A percentile compares a stretch with the other conserved stretches of the same genome.
These are phyloP conservation scores for Basidiobolus meristosporus DNA, from an alignment of 371 early-diverging fungal genomes.

Conservation along the genomic window DNA sequence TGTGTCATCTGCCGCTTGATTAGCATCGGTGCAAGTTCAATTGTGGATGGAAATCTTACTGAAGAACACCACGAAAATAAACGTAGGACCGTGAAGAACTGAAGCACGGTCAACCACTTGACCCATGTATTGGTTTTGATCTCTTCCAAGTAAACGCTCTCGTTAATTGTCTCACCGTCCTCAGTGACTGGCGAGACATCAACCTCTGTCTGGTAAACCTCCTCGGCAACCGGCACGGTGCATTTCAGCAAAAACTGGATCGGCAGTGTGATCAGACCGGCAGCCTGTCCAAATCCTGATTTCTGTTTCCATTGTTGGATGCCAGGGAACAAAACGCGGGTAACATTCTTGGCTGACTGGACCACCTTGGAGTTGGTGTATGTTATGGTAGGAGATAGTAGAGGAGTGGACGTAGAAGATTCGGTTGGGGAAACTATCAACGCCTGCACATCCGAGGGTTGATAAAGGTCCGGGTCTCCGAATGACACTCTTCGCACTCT, in stretches of 20 bases:
- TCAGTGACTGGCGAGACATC: not conserved
- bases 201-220: slow-evolving; percentile 7
- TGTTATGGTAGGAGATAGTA: slow-evolving; percentile 1
- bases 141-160: slow-evolving; percentile 5
- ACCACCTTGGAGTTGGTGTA: not conserved
- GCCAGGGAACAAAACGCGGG: slow-evolving; percentile 21
- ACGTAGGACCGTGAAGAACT: slow-evolving; percentile 14
- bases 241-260: slow-evolving; percentile 22
- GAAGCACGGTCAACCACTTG: slow-evolving; percentile 21
- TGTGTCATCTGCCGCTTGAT: slow-evolving; percentile 2
- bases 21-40: not conserved
- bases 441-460: not conserved
- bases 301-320: slow-evolving; percentile 23
- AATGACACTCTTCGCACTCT: not conserved
- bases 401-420: not conserved
- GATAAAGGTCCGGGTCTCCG: not conserved
- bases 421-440: not conserved
- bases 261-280: slow-evolving; percentile 24
- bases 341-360: not conserved
- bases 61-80: slow-evolving; percentile 12
- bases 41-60: slow-evolving; percentile 1
- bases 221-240: slow-evolving; percentile 33
- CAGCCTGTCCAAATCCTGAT: slow-evolving; percentile 21
- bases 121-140: slow-evolving; percentile 10
- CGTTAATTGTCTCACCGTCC: slow-evolving; percentile 6